Percentiles rank a stretch among this genome's conserved stretches.
Conservation (phyloP, 345 rosid species). For the Orychophragmus violaceus region DNA sequence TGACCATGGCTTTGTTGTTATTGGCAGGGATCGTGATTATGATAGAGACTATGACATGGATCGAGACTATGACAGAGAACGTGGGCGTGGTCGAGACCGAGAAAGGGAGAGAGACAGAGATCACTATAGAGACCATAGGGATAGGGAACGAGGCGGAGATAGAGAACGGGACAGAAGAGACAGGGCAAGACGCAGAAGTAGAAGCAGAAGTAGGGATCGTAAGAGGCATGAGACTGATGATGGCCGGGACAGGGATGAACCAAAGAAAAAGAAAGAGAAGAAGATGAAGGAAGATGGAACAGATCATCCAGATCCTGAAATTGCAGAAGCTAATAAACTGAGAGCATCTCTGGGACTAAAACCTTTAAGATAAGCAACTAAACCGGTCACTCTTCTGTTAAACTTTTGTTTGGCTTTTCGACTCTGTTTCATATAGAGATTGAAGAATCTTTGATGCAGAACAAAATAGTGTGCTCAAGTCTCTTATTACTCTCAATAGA, state of each 20-base stretch:
- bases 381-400: too few relatives aligned
- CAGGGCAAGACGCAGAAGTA: conserved; percentile 53
- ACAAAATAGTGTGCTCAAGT: too few relatives aligned
- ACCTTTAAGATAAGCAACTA: conserved; percentile 44
- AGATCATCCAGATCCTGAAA: conserved; percentile 80
- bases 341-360: conserved; percentile 72
- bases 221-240: conserved; percentile 57
- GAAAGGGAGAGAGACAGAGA: conserved; percentile 67
- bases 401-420: too few relatives aligned
- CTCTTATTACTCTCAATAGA: too few relatives aligned
- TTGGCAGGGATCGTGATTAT: conserved; percentile 53
- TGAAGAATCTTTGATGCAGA: too few relatives aligned
- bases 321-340: conserved; percentile 82
- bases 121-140: conserved; percentile 62
- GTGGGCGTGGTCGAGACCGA: conserved; percentile 45
- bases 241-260: conserved; percentile 43
- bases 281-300: conserved; percentile 77
- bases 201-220: conserved; percentile 69
- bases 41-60: conserved; percentile 50
- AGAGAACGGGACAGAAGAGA: conserved; percentile 74
- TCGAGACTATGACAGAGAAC: conserved; percentile 49
- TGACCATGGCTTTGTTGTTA: neutral
- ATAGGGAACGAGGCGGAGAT: conserved; percentile 68
- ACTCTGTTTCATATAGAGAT: too few relatives aligned
- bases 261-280: conserved; percentile 64